Base-by-base conservation (phyloP, 1,284 basidiomycete species). In the Sutorius eximius region DNA sequence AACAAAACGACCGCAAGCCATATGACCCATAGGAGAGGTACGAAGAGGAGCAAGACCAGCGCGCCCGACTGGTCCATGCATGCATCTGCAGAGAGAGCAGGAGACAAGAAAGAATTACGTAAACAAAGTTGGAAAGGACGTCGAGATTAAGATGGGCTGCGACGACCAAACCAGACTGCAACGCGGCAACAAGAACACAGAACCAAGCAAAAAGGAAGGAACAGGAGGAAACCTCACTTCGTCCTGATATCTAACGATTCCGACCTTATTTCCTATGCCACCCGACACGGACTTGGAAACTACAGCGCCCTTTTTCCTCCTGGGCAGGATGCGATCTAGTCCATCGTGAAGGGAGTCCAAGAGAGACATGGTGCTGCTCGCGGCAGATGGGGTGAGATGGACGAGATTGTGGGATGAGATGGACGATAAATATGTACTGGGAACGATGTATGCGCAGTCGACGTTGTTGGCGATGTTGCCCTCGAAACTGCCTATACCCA, bases 161-260 rank as follows among this genome's bases (percentile, higher is more conserved):
- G 45, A 61, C 45, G 53, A 42, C 52, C 56, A 49, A 33, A 33
- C 51, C 45, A 50, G 52, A 57, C 60, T 57, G 59, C 51, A 60
- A 62, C 41, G 45, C 46, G 62, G 60, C 51, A 49, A 46, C 42
- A 5, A 51, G 37, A 38, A 55, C 32, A 16, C 32, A 13, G 46
- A 46, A 51, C 30, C 45, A 42, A 38, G 52, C 54, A 47, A 45
- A 49, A 42, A 43, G 42, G 42, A 49, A 54, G 40, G 49, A 41
- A 55, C 8, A 45, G 47, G 30, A 56, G 58, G 56, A 43, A 53
- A 46, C 71, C 87, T 78, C 70, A 89, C 87, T 67, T 89, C 83
- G 67, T 89, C 86, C 47, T 86, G 79, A 58, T 83, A 82, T 43
- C 76, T 77, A n/a, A 80, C 80, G 68, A 82, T 79, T 9, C 83